Evolutionary conservation across 176 grass and related monocot genomes (phyloP).

Genomic region (Ensete ventricosum): DNA sequence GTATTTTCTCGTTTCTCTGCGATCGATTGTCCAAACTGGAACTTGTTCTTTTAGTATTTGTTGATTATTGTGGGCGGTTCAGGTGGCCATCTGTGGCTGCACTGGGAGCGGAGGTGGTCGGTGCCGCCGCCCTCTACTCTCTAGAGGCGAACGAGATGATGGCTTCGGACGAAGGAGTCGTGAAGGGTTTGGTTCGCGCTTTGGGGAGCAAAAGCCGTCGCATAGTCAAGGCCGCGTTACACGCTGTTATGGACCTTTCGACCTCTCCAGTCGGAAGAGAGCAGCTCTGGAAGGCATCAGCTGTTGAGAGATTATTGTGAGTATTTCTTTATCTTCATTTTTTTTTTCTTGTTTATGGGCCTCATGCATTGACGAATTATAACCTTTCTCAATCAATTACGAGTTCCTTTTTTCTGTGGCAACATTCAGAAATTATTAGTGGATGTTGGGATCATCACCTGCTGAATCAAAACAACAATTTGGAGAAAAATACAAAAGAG

Average conservation of each 20-base stretch:
- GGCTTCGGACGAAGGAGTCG: slow-evolving; percentile 30
- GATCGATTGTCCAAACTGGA: background rate
- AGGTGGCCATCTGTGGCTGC: slow-evolving; percentile 37
- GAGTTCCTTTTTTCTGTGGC: too few species aligned
- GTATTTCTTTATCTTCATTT: slow-evolving; percentile 5
- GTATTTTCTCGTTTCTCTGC: background rate
- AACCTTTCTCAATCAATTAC: too few species aligned
- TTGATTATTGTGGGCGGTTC: background rate
- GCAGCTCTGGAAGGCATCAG: slow-evolving; percentile 22
- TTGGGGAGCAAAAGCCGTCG: slow-evolving; percentile 24
- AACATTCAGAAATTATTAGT: too few species aligned
- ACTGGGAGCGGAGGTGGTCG: slow-evolving; percentile 42
- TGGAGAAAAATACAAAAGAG: too few species aligned
- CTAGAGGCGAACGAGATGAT: slow-evolving; percentile 29
- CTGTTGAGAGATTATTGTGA: slow-evolving; percentile 53
- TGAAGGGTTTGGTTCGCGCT: slow-evolving; percentile 28
- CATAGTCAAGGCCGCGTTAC: slow-evolving; percentile 17
- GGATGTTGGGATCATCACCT: too few species aligned
- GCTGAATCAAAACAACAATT: too few species aligned
- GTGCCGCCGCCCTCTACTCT: slow-evolving; percentile 39
- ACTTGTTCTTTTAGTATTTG: background rate
- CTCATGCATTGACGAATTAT: too few species aligned
- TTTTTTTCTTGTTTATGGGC: too few species aligned
- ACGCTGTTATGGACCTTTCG: slow-evolving; percentile 32
- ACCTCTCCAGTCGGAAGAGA: slow-evolving; percentile 33